Evolutionary conservation across 2,329 filamentous ascomycete species (phyloP).

Genomic region (Penicillium hesseltinei): DNA sequence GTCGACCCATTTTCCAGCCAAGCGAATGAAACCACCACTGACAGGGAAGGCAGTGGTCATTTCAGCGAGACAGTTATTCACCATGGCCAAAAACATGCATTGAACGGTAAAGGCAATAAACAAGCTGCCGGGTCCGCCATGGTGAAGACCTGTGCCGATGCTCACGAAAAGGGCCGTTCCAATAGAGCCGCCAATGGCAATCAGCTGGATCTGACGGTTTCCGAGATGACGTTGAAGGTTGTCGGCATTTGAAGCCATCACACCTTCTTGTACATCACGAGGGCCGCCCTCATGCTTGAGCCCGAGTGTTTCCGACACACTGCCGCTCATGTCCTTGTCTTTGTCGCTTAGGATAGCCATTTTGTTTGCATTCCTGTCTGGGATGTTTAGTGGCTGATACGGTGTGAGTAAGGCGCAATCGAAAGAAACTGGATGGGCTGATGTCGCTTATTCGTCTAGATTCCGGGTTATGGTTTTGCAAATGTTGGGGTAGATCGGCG

Average conservation of each 20-base stretch:
- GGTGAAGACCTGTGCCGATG: constrained; percentile 38
- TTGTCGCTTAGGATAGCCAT: constrained; percentile 13
- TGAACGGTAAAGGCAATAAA: constrained; percentile 37
- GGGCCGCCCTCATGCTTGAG: constrained; percentile 13
- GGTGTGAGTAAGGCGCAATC: neutral
- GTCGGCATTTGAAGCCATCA: constrained; percentile 28
- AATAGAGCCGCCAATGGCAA: constrained; percentile 44
- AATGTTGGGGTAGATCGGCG: neutral
- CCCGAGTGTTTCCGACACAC: constrained; percentile 13
- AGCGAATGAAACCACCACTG: constrained; percentile 41
- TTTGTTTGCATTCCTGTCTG: constrained; percentile 7
- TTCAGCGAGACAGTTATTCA: constrained; percentile 46
- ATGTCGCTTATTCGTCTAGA: constrained; percentile 1
- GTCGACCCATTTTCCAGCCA: constrained; percentile 47
- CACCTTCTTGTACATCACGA: constrained; percentile 23
- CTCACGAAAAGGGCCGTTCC: constrained; percentile 41
- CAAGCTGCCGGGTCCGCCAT: constrained; percentile 40
- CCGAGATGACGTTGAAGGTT: constrained; percentile 24
- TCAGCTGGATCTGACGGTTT: constrained; percentile 28
- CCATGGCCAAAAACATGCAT: constrained; percentile 34
- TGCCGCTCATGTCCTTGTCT: constrained; percentile 13
- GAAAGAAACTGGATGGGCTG: neutral
- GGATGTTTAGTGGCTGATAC: neutral
- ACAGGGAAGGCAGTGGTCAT: constrained; percentile 47
- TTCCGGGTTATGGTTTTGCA: neutral